Evolutionary conservation across 345 rosid genomes (phyloP).

Genomic region (Laguncularia racemosa): DNA sequence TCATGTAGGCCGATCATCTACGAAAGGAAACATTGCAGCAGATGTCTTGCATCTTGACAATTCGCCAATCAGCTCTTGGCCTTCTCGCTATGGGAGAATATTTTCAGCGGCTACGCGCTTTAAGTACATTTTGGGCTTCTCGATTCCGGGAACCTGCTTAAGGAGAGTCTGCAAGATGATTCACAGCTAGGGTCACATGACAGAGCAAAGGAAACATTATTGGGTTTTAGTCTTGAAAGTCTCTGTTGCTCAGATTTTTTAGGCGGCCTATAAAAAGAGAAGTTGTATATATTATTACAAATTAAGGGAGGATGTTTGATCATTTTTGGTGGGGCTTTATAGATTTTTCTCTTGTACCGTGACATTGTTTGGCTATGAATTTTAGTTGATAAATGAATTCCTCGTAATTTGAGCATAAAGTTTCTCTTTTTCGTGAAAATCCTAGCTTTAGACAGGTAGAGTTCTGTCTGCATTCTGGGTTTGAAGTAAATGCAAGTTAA

Average conservation of each 20-base stretch:
- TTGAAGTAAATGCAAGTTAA: no score
- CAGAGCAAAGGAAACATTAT: slow-evolving; percentile 14
- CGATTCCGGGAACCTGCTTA: slow-evolving; percentile 51
- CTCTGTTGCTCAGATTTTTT: slow-evolving; percentile 32
- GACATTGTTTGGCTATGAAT: no score
- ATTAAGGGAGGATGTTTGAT: slow-evolving; percentile 10
- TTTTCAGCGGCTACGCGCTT: slow-evolving; percentile 60
- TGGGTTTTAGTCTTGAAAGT: slow-evolving; percentile 14
- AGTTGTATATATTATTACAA: slow-evolving; percentile 20
- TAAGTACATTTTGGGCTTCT: slow-evolving; percentile 62
- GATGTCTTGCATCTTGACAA: slow-evolving; percentile 65
- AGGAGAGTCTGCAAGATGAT: background rate
- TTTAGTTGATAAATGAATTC: no score
- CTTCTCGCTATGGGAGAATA: slow-evolving; percentile 81
- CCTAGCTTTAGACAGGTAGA: slow-evolving; percentile 4
- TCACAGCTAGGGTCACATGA: background rate
- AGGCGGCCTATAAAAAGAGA: slow-evolving; percentile 25
- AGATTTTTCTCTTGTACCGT: background rate
- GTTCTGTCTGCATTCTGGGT: slow-evolving; percentile 1
- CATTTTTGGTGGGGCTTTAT: slow-evolving; percentile 3
- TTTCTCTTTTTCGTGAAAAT: background rate
- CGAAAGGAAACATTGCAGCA: slow-evolving; percentile 78
- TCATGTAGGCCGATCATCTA: slow-evolving; percentile 77
- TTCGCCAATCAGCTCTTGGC: slow-evolving; percentile 75
- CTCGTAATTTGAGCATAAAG: background rate